Percentiles rank a stretch among this genome's conserved stretches.
These are phyloP conservation scores for Linum trigynum DNA, from an alignment of 345 rosid genomes.

Conservation along the genomic window DNA sequence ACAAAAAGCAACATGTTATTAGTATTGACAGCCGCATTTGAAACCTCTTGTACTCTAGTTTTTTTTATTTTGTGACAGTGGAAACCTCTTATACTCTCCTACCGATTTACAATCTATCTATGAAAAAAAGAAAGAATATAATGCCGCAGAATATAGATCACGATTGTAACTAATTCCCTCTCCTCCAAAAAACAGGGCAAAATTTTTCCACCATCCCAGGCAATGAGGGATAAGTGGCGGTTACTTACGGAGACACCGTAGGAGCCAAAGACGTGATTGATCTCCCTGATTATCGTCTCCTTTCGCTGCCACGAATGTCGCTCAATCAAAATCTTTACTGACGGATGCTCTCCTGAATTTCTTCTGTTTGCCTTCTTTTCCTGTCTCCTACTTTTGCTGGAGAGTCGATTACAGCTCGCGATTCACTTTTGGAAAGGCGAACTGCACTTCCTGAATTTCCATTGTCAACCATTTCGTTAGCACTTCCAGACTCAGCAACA, in stretches of 20 bases:
- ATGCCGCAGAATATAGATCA: too few relatives aligned
- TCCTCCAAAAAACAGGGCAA: too few relatives aligned
- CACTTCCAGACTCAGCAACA: conserved; percentile 26
- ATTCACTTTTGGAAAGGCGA: neutral
- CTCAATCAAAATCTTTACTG: conserved; percentile 32
- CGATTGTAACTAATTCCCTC: too few relatives aligned
- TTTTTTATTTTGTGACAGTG: too few relatives aligned
- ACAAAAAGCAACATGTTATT: too few relatives aligned
- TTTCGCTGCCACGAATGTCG: conserved; percentile 29
- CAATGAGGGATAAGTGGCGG: conserved; percentile 71
- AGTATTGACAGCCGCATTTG: too few relatives aligned
- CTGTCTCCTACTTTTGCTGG: conserved; percentile 10
- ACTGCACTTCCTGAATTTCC: conserved; percentile 16
- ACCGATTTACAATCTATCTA: too few relatives aligned
- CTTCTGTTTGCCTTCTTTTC: conserved; percentile 26
- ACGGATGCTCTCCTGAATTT: conserved; percentile 16
- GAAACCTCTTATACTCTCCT: too few relatives aligned
- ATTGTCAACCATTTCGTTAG: conserved; percentile 22
- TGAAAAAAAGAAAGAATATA: too few relatives aligned
- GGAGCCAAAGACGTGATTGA: conserved; percentile 67
- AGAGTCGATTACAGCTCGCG: neutral
- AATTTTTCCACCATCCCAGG: too few relatives aligned
- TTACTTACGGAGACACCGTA: conserved; percentile 70
- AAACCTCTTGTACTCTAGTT: too few relatives aligned
- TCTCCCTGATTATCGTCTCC: conserved; percentile 76